Percentiles rank a stretch among this genome's conserved stretches.
Evolutionary conservation across 805 yeast species (phyloP).

Genomic region (Starmerella sp.): DNA sequence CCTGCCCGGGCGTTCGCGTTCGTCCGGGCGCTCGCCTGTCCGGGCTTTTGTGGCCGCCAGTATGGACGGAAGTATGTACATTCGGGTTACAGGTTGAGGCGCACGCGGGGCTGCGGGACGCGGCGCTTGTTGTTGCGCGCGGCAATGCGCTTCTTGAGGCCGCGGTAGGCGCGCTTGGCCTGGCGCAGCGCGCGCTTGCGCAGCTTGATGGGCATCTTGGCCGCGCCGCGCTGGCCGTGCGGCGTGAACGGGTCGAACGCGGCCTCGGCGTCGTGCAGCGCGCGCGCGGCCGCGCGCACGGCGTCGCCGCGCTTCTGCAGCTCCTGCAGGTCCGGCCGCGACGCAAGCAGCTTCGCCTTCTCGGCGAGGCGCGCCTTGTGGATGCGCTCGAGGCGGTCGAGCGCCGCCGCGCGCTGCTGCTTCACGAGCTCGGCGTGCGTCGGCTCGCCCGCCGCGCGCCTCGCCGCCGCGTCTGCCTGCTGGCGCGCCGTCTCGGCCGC

Average conservation of each 20-base stretch:
- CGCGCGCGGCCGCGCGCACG: slow-evolving; percentile 18
- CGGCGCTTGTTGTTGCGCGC: slow-evolving; percentile 23
- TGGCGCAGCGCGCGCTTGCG: slow-evolving; percentile 24
- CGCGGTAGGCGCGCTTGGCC: slow-evolving; percentile 24
- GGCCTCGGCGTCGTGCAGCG: slow-evolving; percentile 19
- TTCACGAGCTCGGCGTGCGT: slow-evolving; percentile 10
- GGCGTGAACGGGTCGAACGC: slow-evolving; percentile 24
- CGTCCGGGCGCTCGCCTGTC: too few relatives aligned
- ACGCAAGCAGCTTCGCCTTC: slow-evolving; percentile 14
- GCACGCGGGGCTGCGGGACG: slow-evolving; percentile 22
- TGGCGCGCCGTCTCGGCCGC: slow-evolving; percentile 5
- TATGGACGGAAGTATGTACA: slow-evolving; percentile 13
- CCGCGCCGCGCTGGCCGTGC: slow-evolving; percentile 25
- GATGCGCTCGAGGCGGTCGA: slow-evolving; percentile 6
- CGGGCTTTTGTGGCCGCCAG: too few relatives aligned
- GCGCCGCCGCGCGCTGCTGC: slow-evolving; percentile 1
- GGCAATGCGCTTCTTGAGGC: slow-evolving; percentile 22
- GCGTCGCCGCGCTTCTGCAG: slow-evolving; percentile 18
- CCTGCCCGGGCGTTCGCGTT: too few relatives aligned
- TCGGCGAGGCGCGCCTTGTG: slow-evolving; percentile 10
- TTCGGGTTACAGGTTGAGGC: slow-evolving; percentile 22
- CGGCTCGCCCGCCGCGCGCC: slow-evolving; percentile 15
- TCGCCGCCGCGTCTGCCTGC: slow-evolving; percentile 7
- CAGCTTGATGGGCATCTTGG: slow-evolving; percentile 25
- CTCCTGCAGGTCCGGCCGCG: slow-evolving; percentile 22